Percentiles rank a stretch among this genome's conserved stretches.
These are phyloP conservation scores for Pythium aquatile DNA, from an alignment of 352 stramenopile species.

Conservation along the genomic window DNA sequence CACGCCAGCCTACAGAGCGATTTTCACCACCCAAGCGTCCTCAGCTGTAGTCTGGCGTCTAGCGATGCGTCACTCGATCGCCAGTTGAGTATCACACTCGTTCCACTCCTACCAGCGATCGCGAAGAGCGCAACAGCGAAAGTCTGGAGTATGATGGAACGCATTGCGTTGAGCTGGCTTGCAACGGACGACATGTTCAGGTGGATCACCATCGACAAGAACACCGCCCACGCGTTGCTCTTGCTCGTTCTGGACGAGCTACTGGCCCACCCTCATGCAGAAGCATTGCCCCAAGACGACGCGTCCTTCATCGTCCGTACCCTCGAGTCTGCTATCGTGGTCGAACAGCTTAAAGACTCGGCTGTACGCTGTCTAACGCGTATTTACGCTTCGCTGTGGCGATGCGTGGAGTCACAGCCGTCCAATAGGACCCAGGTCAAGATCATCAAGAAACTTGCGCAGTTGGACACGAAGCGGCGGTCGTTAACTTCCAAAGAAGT, in stretches of 20 bases:
- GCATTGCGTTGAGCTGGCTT: constrained; percentile 47
- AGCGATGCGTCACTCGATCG: constrained; percentile 33
- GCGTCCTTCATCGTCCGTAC: constrained; percentile 1
- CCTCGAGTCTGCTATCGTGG: background rate
- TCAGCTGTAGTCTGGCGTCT: background rate
- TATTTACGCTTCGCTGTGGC: constrained; percentile 20
- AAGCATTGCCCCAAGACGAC: background rate
- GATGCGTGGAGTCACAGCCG: background rate
- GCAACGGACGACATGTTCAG: constrained; percentile 65
- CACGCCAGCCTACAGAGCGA: constrained; percentile 4
- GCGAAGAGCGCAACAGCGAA: background rate
- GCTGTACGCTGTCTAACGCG: background rate
- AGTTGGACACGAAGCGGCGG: background rate
- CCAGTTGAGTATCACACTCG: constrained; percentile 51
- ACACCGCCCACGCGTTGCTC: constrained; percentile 34
- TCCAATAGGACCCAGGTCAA: background rate
- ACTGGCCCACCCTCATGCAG: constrained; percentile 7
- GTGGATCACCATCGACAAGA: constrained; percentile 59
- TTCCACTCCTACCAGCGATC: constrained; percentile 40
- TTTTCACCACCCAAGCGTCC: background rate
- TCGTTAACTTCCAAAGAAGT: background rate
- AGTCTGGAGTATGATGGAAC: constrained; percentile 39
- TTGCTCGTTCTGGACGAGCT: constrained; percentile 32
- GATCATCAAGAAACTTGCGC: constrained; percentile 2
- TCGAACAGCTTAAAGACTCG: background rate